These are phyloP conservation scores for Colletotrichum sp. DNA, from an alignment of 2,329 filamentous ascomycete genomes.

Conservation along the genomic window DNA sequence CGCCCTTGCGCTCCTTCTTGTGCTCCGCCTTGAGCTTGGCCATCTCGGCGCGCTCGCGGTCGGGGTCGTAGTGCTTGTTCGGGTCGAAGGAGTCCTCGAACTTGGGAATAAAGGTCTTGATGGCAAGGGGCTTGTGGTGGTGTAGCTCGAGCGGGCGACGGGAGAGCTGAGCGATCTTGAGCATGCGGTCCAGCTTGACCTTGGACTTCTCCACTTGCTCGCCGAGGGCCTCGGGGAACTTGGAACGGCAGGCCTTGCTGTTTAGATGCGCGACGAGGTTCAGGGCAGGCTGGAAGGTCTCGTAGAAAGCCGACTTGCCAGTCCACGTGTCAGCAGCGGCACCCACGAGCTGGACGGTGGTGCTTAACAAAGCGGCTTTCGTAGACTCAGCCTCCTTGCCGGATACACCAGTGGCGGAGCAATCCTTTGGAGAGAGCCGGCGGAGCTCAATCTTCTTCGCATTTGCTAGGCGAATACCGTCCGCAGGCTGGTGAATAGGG, in stretches of 20 bases:
- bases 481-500: constrained; percentile 62
- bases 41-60: constrained; percentile 85
- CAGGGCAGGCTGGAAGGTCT: constrained; percentile 75
- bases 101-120: constrained; percentile 88
- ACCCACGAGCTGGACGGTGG: constrained; percentile 69
- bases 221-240: constrained; percentile 50
- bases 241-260: constrained; percentile 54
- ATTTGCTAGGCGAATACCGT: constrained; percentile 54
- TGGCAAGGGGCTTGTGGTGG: constrained; percentile 85
- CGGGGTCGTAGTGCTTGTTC: constrained; percentile 94
- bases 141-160: constrained; percentile 87
- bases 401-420: constrained; percentile 35
- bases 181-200: constrained; percentile 55
- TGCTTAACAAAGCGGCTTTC: constrained; percentile 67
- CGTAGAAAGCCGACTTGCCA: constrained; percentile 74
- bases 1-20: constrained; percentile 95
- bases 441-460: constrained; percentile 46
- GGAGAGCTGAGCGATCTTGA: constrained; percentile 65
- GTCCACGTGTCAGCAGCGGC: constrained; percentile 76
- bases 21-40: constrained; percentile 87
- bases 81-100: constrained; percentile 97
- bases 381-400: constrained; percentile 26
- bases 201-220: constrained; percentile 46
- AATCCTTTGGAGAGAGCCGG: constrained; percentile 66
- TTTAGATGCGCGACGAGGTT: constrained; percentile 65